These are phyloP conservation scores for Hirschioporus abietinus DNA, from an alignment of 768 basidiomycete species.

Conservation along the genomic window DNA sequence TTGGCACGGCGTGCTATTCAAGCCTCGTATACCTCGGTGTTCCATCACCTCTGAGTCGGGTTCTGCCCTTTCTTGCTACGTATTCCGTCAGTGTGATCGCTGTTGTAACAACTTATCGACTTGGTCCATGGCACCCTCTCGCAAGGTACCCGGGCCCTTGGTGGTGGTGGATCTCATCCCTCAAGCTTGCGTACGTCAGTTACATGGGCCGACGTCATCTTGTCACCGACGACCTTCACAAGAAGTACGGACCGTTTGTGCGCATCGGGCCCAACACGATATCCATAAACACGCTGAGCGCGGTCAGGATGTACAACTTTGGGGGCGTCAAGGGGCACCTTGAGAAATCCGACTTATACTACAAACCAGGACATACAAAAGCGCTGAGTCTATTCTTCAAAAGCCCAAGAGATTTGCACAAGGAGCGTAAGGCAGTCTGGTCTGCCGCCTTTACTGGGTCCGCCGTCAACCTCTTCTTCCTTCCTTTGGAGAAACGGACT, in stretches of 20 bases:
- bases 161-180: slow-evolving; percentile 11
- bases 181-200: slow-evolving; percentile 11
- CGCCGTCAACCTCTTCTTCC: slow-evolving; percentile 11
- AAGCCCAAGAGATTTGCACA: slow-evolving; percentile 19
- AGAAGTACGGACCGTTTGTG: slow-evolving; percentile 20
- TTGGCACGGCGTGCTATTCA: not conserved
- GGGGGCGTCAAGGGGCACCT: slow-evolving; percentile 10
- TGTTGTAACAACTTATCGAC: slow-evolving; percentile 10
- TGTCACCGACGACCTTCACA: slow-evolving; percentile 14
- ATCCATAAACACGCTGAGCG: slow-evolving; percentile 23
- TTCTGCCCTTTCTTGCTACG: not conserved
- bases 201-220: slow-evolving; percentile 11
- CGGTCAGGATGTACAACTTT: slow-evolving; percentile 21
- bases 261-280: slow-evolving; percentile 25
- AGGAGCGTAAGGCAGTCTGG: slow-evolving; percentile 23
- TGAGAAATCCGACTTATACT: slow-evolving; percentile 27
- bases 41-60: not conserved
- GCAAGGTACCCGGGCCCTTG: slow-evolving; percentile 15
- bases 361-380: slow-evolving; percentile 11
- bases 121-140: slow-evolving; percentile 21
- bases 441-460: slow-evolving; percentile 21
- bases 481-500: slow-evolving; percentile 15
- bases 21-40: not conserved
- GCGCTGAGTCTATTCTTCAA: slow-evolving; percentile 25
- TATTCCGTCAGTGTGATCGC: too few species aligned